phyloP scores from a whole-genome alignment of 2,329 filamentous ascomycete species.

The Cladophialophora carrionii region DNA sequence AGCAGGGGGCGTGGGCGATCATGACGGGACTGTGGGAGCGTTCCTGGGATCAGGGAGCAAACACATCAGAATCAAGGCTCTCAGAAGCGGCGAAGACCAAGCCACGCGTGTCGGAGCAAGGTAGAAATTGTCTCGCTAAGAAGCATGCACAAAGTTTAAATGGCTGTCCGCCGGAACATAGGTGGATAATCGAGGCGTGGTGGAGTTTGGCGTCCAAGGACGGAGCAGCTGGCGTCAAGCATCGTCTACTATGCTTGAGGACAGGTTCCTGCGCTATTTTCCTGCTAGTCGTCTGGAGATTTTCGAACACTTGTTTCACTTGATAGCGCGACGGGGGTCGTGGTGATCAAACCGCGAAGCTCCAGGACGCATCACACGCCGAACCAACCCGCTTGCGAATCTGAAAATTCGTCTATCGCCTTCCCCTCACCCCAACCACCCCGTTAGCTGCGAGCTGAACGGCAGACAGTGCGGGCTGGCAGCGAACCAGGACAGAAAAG shows the following conservation, averaged over 20 bases:
- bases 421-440: conserved; percentile 24
- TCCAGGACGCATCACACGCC: conserved; percentile 25
- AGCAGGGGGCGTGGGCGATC: conserved; percentile 26
- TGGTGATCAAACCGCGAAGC: conserved; percentile 33
- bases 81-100: not conserved
- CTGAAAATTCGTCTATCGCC: conserved; percentile 1
- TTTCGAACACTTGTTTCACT: conserved; percentile 30
- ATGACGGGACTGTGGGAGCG: conserved; percentile 19
- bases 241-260: conserved; percentile 5
- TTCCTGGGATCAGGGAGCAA: conserved; percentile 13
- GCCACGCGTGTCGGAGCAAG: conserved; percentile 23
- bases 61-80: conserved; percentile 1
- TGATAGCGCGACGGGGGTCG: conserved; percentile 29
- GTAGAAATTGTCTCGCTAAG: conserved; percentile 23
- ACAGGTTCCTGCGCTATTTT: conserved; percentile 19
- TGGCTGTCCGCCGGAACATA: conserved; percentile 13
- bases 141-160: conserved; percentile 19
- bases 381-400: conserved; percentile 24
- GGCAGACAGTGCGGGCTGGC: not conserved
- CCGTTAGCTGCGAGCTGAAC: conserved; percentile 22
- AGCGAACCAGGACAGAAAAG: conserved; percentile 21
- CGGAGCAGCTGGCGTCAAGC: conserved; percentile 5
- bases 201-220: conserved; percentile 1
- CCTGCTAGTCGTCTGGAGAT: conserved; percentile 18
- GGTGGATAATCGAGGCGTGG: not conserved